These are phyloP conservation scores for Limonium bicolor DNA, from an alignment of 148 eudicot genomes.

Conservation along the genomic window DNA sequence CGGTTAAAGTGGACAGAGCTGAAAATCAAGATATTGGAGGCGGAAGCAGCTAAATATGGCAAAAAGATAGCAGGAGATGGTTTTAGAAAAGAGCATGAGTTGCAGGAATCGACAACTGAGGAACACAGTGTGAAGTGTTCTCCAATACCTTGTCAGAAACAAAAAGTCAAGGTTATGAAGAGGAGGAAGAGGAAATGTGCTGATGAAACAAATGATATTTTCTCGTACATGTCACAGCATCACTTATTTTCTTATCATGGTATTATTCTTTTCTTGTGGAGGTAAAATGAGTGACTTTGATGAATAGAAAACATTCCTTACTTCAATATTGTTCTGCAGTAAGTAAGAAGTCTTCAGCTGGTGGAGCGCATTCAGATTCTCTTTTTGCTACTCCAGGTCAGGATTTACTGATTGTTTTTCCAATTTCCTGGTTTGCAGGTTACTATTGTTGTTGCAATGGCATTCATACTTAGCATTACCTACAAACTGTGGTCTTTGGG, in stretches of 20 bases:
- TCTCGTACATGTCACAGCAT: slow-evolving; percentile 37
- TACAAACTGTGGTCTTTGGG: no score
- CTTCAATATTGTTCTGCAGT: slow-evolving; percentile 29
- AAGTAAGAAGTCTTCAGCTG: slow-evolving; percentile 26
- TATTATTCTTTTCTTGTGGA: slow-evolving; percentile 6
- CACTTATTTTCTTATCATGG: slow-evolving; percentile 54
- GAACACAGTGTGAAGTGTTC: slow-evolving; percentile 27
- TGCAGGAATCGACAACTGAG: slow-evolving; percentile 17
- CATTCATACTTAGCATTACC: no score
- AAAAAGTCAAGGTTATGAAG: slow-evolving; percentile 20
- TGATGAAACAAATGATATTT: slow-evolving; percentile 38
- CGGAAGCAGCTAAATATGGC: slow-evolving; percentile 35
- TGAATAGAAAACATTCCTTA: background rate
- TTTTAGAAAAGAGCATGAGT: slow-evolving; percentile 21
- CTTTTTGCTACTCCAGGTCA: slow-evolving; percentile 31
- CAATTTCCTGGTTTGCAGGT: background rate
- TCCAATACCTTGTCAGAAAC: slow-evolving; percentile 25
- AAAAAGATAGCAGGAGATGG: slow-evolving; percentile 26
- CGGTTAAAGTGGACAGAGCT: slow-evolving; percentile 75
- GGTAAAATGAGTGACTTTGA: background rate
- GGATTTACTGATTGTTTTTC: slow-evolving; percentile 5
- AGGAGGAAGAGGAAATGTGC: slow-evolving; percentile 61
- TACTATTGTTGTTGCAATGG: no score
- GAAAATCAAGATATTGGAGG: slow-evolving; percentile 32
- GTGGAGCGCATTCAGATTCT: slow-evolving; percentile 20